These are phyloP conservation scores for Striga hermonthica DNA, from an alignment of 305 asterid genomes.

Conservation along the genomic window DNA sequence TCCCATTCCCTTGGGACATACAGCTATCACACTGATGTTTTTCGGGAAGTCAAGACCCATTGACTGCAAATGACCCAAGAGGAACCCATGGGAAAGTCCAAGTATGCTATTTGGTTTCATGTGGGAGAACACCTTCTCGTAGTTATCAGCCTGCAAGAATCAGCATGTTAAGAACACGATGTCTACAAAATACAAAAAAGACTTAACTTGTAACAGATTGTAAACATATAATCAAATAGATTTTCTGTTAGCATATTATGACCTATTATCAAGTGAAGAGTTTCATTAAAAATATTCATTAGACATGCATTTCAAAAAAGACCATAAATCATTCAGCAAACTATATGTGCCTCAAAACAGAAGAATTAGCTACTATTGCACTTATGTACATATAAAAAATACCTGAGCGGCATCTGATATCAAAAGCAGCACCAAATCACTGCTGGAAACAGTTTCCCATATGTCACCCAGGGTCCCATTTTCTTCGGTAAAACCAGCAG, in stretches of 20 bases:
- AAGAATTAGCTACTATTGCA: background rate
- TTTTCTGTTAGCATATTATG: constrained; percentile 7
- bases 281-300: background rate
- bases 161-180: constrained; percentile 12
- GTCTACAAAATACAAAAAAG: background rate
- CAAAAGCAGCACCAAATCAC: constrained; percentile 86
- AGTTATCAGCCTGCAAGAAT: constrained; percentile 77
- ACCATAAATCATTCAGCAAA: constrained; percentile 4
- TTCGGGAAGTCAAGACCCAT: constrained; percentile 81
- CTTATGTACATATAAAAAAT: constrained; percentile 11
- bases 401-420: constrained; percentile 99
- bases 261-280: constrained; percentile 4
- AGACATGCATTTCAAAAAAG: constrained; percentile 4
- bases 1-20: constrained; percentile 99
- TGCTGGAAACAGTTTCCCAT: constrained; percentile 81
- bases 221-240: background rate
- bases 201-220: constrained; percentile 7
- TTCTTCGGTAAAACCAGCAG: constrained; percentile 88
- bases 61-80: constrained; percentile 96
- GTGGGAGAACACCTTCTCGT: constrained; percentile 76
- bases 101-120: constrained; percentile 93
- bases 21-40: constrained; percentile 89
- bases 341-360: constrained; percentile 5
- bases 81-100: constrained; percentile 95
- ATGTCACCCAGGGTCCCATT: constrained; percentile 92